phyloP scores from a whole-genome alignment of 257 asterid genomes.

The Rauvolfia tetraphylla region DNA sequence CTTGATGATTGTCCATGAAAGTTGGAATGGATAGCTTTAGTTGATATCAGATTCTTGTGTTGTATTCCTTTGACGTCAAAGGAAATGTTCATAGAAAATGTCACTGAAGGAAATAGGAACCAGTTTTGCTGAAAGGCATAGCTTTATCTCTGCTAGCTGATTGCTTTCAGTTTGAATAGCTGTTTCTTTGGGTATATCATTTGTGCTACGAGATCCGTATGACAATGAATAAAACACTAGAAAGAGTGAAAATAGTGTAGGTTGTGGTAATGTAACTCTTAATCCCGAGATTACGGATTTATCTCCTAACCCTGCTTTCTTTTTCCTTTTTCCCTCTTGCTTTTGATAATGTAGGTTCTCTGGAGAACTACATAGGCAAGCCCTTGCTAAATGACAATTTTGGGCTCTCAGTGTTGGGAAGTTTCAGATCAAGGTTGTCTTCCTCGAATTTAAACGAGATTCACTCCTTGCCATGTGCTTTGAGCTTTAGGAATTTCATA shows the following conservation, averaged over 20 bases:
- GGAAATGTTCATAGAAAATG: not conserved
- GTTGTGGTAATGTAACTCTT: no score
- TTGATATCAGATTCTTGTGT: no score
- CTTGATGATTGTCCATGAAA: not conserved
- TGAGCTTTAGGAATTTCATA: slow-evolving; percentile 33
- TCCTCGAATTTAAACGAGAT: slow-evolving; percentile 23
- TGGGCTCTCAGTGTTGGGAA: slow-evolving; percentile 27
- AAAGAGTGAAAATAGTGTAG: no score
- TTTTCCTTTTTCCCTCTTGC: not conserved
- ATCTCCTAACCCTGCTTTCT: not conserved
- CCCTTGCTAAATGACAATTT: slow-evolving; percentile 3
- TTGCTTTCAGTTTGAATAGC: not conserved
- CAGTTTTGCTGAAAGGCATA: no score
- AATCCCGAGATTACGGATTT: no score
- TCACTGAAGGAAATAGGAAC: not conserved
- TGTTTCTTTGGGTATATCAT: not conserved
- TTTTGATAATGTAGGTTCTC: slow-evolving; percentile 24
- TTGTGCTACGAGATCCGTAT: not conserved
- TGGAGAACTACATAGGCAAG: slow-evolving; percentile 18
- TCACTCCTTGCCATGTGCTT: slow-evolving; percentile 26
- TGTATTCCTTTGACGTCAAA: not conserved
- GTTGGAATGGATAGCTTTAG: not conserved
- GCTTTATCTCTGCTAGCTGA: not conserved
- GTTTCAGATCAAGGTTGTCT: slow-evolving; percentile 28
- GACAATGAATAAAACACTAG: not conserved